These are phyloP conservation scores for Oligophagozyma castellii DNA, from an alignment of 1,139 yeast species.

Conservation along the genomic window DNA sequence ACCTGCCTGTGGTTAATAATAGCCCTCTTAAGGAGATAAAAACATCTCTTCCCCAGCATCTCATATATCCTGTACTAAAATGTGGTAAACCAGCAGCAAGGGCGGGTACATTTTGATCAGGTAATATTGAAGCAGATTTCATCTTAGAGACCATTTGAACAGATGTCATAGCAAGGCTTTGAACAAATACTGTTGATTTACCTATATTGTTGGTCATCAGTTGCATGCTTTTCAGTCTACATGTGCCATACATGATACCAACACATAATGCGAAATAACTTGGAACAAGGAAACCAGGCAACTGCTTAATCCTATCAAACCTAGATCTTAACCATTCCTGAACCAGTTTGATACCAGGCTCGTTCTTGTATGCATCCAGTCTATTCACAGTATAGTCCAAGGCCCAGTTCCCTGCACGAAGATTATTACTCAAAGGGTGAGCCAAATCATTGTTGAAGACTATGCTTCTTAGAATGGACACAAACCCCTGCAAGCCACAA, in stretches of 20 bases:
- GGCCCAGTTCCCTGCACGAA: conserved; percentile 84
- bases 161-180: conserved; percentile 66
- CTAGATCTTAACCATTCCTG: conserved; percentile 59
- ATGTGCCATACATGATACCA: conserved; percentile 73
- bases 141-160: conserved; percentile 75
- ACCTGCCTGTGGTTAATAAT: conserved; percentile 62
- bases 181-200: conserved; percentile 58
- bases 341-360: conserved; percentile 37
- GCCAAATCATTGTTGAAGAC: conserved; percentile 65
- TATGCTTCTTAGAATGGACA: conserved; percentile 48
- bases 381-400: conserved; percentile 61
- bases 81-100: conserved; percentile 97
- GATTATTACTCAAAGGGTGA: conserved; percentile 68
- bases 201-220: conserved; percentile 43
- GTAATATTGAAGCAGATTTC: conserved; percentile 63
- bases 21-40: conserved; percentile 79
- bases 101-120: conserved; percentile 50
- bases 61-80: conserved; percentile 78
- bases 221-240: conserved; percentile 51
- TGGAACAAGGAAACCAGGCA: conserved; percentile 75
- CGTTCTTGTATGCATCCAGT: conserved; percentile 38
- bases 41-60: conserved; percentile 98
- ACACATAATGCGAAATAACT: conserved; percentile 71
- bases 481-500: conserved; percentile 94
- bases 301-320: conserved; percentile 45